Evolutionary conservation across 208 protist species (phyloP).

Genomic region (Acanthamoeba lenticulata): DNA sequence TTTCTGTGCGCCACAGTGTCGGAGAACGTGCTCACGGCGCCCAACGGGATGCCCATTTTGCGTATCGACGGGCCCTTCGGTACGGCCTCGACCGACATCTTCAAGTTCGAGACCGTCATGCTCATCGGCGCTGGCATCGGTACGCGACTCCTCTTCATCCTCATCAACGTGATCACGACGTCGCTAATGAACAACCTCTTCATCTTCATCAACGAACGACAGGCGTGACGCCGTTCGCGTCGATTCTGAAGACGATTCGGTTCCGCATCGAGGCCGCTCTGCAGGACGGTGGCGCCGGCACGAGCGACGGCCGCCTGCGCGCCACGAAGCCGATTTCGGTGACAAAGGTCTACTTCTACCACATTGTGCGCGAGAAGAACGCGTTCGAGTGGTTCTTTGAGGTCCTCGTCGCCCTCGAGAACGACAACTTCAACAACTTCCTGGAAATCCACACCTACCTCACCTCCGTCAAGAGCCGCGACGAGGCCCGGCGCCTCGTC

Average conservation of each 20-base stretch:
- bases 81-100: constrained; percentile 81
- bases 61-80: constrained; percentile 88
- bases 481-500: constrained; percentile 81
- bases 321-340: constrained; percentile 47
- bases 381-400: constrained; percentile 87
- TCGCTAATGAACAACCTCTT: too few species aligned
- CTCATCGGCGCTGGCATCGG: background rate
- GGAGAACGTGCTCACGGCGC: constrained; percentile 71
- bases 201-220: too few species aligned
- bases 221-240: constrained; percentile 88
- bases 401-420: constrained; percentile 79
- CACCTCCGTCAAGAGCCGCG: constrained; percentile 72
- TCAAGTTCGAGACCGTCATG: background rate
- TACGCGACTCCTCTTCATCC: background rate
- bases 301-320: background rate
- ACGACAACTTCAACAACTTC: constrained; percentile 77
- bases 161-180: too few species aligned
- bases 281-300: background rate
- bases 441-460: constrained; percentile 81
- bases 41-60: constrained; percentile 76
- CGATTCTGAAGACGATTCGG: constrained; percentile 84
- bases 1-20: background rate
- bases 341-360: constrained; percentile 84
- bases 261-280: constrained; percentile 70
- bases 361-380: constrained; percentile 80